Base-by-base conservation (phyloP, 2,329 filamentous ascomycete species). In the Phyllosticta citribraziliensis region DNA sequence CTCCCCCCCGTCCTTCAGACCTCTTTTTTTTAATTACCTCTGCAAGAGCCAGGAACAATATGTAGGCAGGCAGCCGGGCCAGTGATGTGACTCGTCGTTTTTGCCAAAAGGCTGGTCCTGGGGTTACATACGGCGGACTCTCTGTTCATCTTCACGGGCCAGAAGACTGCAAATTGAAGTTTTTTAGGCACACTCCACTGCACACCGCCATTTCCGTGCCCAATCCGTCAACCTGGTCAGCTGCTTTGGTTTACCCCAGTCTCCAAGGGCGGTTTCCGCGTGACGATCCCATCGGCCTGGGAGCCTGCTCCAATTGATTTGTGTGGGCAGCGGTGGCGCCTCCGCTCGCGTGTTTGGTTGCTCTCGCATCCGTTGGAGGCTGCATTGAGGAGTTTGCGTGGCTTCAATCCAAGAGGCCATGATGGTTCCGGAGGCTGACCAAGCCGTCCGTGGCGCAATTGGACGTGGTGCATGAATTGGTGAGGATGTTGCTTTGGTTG, bases 281-380 rank as follows among this genome's bases (percentile, higher is more conserved):
- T 63, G 62, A 60, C 60, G 59, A 62, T 53, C 62, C 22, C 62
- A 62, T 56, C 52, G 47, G 25, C 40, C 30, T 56, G 62, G 62
- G 54, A 62, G 52, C 60, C 33, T 25, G 52, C 55, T 30, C 47
- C 55, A 52, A 62, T 58, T 52, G 47, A 55, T 35, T 60, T 40
- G 33, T 14, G 5, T 14, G 52, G 20, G 52, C 58, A 60, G 52
- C 52, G 33, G 55, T 55, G 58, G 58, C 58, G 58, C 52, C 52
- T 60, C 58, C 50, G 53, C 52, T 19, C 53, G 52, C 57, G 55
- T 53, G 58, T 60, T 60, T 22, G 22, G 3, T 22, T 40, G 33
- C 51, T 17, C 58, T 9, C 52, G 52, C 58, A 55, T 55, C 33
- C 54, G 58, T 40, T 5, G 1, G 9, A 6, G 11, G 9, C 30